These are phyloP conservation scores for Triticum timopheevii DNA, from an alignment of 176 grass and related monocot species.

Conservation along the genomic window DNA sequence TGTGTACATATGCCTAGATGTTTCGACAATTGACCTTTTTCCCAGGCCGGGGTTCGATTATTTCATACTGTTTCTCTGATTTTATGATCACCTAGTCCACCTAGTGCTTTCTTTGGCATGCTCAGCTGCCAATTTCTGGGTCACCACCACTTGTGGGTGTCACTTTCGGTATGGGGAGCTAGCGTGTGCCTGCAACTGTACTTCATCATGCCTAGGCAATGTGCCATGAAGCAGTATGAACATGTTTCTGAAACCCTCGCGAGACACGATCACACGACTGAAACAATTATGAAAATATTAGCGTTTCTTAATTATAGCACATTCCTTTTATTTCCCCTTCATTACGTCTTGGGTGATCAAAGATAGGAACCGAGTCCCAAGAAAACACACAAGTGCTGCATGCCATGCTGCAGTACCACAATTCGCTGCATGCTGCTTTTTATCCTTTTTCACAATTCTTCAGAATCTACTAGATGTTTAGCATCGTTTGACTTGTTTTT, in stretches of 20 bases:
- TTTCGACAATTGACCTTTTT: not conserved
- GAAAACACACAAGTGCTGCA: not conserved
- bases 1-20: constrained; percentile 1
- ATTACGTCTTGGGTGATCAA: not conserved
- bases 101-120: constrained; percentile 9
- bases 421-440: not conserved
- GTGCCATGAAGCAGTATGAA: not conserved
- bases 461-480: not conserved
- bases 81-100: constrained; percentile 38
- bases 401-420: not conserved
- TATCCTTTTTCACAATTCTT: not conserved
- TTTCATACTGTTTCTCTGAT: constrained; percentile 27
- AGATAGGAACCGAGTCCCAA: not conserved
- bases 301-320: not conserved
- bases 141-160: constrained; percentile 1
- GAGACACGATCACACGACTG: not conserved
- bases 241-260: not conserved
- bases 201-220: not conserved
- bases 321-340: constrained; percentile 9
- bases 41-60: not conserved
- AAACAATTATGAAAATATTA: not conserved
- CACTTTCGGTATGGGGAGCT: not conserved
- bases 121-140: not conserved
- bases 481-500: not conserved
- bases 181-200: not conserved